Evolutionary conservation across 2,329 filamentous ascomycete genomes (phyloP).

Genomic region (Trichocomaceae sp.): DNA sequence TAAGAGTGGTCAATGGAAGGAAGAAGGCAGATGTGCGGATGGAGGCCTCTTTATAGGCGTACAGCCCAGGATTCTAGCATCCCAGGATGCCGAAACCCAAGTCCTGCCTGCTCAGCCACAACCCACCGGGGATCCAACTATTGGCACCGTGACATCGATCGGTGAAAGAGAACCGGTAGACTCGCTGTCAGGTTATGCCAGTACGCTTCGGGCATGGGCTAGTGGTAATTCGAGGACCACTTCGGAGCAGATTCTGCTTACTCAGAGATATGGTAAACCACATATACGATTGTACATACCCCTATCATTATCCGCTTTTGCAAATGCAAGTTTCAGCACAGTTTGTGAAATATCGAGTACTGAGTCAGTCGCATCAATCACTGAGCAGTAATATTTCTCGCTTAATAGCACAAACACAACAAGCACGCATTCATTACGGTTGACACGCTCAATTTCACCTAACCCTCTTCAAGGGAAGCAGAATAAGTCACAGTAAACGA

Average conservation of each 20-base stretch:
- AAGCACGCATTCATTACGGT: not conserved
- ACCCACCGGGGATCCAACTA: not conserved
- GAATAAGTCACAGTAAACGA: no score
- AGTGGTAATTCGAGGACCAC: no score
- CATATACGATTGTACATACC: no score
- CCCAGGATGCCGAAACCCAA: constrained; percentile 5
- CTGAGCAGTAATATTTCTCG: not conserved
- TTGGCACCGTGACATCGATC: not conserved
- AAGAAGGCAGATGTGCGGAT: not conserved
- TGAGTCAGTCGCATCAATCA: not conserved
- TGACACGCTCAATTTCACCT: not conserved
- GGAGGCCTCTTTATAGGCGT: not conserved
- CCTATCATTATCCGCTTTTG: no score
- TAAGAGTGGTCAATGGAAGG: not conserved
- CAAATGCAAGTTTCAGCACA: no score
- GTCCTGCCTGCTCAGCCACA: not conserved
- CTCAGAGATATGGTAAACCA: no score
- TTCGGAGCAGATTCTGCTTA: no score
- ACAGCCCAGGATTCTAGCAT: constrained; percentile 1
- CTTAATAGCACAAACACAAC: not conserved
- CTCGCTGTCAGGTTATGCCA: not conserved
- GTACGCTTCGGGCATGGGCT: not conserved
- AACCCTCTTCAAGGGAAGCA: no score
- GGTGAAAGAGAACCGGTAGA: not conserved
- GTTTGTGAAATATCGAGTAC: not conserved